These are phyloP conservation scores for Carallia brachiata DNA, from an alignment of 345 rosid genomes.

Conservation along the genomic window DNA sequence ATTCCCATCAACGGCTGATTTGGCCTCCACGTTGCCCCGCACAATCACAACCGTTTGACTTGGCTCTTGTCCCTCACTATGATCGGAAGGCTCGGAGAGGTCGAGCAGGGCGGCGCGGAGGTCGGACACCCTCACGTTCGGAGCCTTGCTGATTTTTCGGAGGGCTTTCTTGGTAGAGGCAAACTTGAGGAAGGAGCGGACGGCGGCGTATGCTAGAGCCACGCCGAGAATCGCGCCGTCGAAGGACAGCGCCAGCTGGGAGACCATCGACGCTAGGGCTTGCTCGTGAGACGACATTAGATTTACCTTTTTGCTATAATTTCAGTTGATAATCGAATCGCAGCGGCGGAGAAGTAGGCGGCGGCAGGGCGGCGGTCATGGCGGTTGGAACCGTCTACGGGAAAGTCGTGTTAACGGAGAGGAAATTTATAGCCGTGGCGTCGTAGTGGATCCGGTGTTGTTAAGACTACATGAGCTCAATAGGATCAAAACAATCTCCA, in stretches of 20 bases:
- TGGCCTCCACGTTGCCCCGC: slow-evolving; percentile 63
- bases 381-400: neutral
- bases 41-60: slow-evolving; percentile 48
- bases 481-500: no score
- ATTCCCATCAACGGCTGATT: slow-evolving; percentile 42
- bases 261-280: slow-evolving; percentile 45
- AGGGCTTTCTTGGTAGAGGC: slow-evolving; percentile 54
- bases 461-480: no score
- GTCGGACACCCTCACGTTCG: slow-evolving; percentile 50
- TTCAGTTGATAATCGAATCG: no score
- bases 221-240: slow-evolving; percentile 88
- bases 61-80: slow-evolving; percentile 1
- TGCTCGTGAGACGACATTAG: slow-evolving; percentile 78
- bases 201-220: slow-evolving; percentile 63
- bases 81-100: slow-evolving; percentile 19
- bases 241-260: slow-evolving; percentile 68
- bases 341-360: no score
- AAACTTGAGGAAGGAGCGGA: slow-evolving; percentile 49
- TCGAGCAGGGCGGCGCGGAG: slow-evolving; percentile 51
- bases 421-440: neutral
- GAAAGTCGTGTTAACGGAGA: neutral
- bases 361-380: neutral
- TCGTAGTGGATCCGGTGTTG: neutral
- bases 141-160: slow-evolving; percentile 50
- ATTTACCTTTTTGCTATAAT: neutral